Evolutionary conservation across 2,329 filamentous ascomycete genomes (phyloP), one percentile per base, ranked within the genome.

Genomic region (Ophiostoma sp.): DNA sequence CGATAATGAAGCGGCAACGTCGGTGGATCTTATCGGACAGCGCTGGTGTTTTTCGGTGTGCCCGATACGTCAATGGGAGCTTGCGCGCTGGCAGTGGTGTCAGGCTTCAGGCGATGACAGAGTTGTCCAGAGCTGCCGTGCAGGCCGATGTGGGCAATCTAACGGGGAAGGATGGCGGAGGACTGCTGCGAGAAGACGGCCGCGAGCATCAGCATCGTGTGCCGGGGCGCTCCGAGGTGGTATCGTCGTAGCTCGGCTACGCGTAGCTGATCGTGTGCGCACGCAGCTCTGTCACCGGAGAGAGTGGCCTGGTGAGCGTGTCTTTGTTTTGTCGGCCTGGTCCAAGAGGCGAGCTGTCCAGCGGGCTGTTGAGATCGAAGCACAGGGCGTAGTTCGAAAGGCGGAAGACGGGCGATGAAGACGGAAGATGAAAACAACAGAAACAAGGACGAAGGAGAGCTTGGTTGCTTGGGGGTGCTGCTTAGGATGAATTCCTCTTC

Each of bases 171-270:
- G 64, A 75, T 75, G 55, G 69, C 73, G 58, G 69, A 72, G 45
- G 70, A 70, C 70, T 72, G 69, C 64, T 66, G 71, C 67, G 68
- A 70, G 62, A 70, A 69, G 65, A 72, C 70, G 72, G 72, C 69
- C 70, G 71, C 71, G 69, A 70, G 69, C 71, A 72, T 72, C 71
- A 72, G 74, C 74, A 75, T 75, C 44, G 71, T 75, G 74, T 70
- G 45, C 44, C 49, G 18, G 12, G n/a, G 47, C 12, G 9, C 58
- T 52, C n/a, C 40, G 40, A 8, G 27, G 16, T 27, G 27, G 6
- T 18, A 45, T 58, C 40, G 41, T 65, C 55, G 65, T 60, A 62
- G 27, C 38, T 62, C 52, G 49, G 65, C 65, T 49, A 36, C 38
- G 49, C 52, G 49, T 60, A 62, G 58, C 58, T 62, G 38, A 38